Evolutionary conservation across 1,284 basidiomycete species (phyloP).

Genomic region (Irpex lacteus): DNA sequence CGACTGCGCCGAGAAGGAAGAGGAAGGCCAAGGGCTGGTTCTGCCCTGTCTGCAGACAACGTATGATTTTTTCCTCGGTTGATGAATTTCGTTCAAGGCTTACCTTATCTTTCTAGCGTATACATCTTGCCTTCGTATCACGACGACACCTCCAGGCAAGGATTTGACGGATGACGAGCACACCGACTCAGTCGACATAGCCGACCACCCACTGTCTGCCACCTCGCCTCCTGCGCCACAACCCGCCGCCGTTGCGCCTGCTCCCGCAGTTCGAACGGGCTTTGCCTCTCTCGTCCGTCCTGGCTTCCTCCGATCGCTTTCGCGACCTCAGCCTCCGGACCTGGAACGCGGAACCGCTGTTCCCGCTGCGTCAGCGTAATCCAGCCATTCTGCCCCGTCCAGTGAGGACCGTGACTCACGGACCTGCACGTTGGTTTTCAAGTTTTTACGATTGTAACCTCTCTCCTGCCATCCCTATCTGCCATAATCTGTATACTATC

Average conservation of each 20-base stretch:
- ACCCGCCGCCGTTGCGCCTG: not conserved
- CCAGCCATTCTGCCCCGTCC: not conserved
- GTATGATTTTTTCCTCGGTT: conserved; percentile 38
- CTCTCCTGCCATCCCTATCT: not conserved
- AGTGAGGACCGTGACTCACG: not conserved
- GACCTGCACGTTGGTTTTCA: not conserved
- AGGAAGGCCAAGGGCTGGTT: conserved; percentile 93
- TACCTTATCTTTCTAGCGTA: conserved; percentile 54
- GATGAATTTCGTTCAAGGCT: conserved; percentile 3
- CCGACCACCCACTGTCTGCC: conserved; percentile 27
- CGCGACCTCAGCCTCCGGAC: conserved; percentile 31
- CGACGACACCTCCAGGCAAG: conserved; percentile 63
- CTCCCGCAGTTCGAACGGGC: conserved; percentile 14
- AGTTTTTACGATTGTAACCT: no score
- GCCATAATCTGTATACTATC: not conserved
- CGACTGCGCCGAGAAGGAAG: conserved; percentile 58
- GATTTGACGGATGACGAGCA: conserved; percentile 34
- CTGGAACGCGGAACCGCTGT: conserved; percentile 31
- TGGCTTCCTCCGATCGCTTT: conserved; percentile 29
- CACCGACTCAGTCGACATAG: conserved; percentile 34
- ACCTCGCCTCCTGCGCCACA: conserved; percentile 16
- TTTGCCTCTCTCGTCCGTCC: conserved; percentile 31
- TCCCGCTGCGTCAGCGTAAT: conserved; percentile 15
- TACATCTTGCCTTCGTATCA: conserved; percentile 82
- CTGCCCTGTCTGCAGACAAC: conserved; percentile 91